Conservation (phyloP, 805 yeast genomes). For the Metschnikowia shivogae region DNA sequence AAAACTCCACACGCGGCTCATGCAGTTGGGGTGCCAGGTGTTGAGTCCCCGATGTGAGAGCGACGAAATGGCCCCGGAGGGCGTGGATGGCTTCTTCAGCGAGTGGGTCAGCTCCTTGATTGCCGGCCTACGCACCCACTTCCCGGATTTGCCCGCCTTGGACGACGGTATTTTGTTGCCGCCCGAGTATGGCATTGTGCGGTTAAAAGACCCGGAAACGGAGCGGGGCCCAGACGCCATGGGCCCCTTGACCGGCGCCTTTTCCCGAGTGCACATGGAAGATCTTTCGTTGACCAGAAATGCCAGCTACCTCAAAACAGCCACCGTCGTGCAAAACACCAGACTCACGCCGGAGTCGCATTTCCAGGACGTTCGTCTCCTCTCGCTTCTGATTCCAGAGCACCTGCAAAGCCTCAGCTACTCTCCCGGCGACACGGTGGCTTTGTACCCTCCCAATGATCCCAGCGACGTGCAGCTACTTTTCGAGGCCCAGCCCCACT, state of each 20-base stretch:
- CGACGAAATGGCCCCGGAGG: conserved; percentile 78
- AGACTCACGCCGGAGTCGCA: conserved; percentile 70
- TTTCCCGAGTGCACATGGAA: neutral
- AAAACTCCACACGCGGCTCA: conserved; percentile 71
- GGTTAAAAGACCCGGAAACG: neutral
- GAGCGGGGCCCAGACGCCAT: neutral
- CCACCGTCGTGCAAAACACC: conserved; percentile 45
- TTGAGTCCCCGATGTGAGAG: conserved; percentile 77
- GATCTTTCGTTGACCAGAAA: conserved; percentile 9
- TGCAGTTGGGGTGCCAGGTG: conserved; percentile 79
- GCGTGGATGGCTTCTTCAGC: conserved; percentile 70
- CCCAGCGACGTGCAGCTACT: conserved; percentile 59
- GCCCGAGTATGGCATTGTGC: conserved; percentile 20
- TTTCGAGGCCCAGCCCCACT: conserved; percentile 60
- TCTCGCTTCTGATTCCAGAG: conserved; percentile 36
- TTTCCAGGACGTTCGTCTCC: conserved; percentile 83
- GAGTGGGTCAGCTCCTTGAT: conserved; percentile 64
- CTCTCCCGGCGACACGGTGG: conserved; percentile 77
- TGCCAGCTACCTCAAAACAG: conserved; percentile 27
- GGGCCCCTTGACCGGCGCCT: neutral
- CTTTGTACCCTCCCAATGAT: conserved; percentile 72
- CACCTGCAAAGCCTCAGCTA: conserved; percentile 32
- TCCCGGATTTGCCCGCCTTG: conserved; percentile 22
- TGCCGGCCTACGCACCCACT: conserved; percentile 18
- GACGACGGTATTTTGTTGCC: conserved; percentile 27